A percentile compares a stretch with the other conserved stretches of the same genome.
Conservation (phyloP, 805 yeast genomes). For the Saccharomycopsis fibuligera region DNA sequence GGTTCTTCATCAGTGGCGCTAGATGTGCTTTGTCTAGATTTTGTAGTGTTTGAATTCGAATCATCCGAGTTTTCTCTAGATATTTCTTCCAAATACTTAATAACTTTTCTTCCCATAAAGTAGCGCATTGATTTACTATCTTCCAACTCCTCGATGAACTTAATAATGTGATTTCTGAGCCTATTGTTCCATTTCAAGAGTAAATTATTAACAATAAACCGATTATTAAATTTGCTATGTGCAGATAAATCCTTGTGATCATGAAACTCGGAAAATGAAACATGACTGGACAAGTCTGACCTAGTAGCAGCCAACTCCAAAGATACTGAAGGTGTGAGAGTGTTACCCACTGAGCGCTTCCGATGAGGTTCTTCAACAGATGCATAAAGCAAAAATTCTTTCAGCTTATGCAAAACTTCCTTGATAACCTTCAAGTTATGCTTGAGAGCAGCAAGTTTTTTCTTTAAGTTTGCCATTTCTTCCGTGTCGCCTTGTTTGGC, state of each 20-base stretch:
- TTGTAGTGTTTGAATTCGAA: background rate
- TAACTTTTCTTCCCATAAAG: slow-evolving; percentile 44
- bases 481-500: slow-evolving; percentile 13
- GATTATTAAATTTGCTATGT: slow-evolving; percentile 40
- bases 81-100: slow-evolving; percentile 40
- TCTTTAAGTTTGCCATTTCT: slow-evolving; percentile 16
- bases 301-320: background rate
- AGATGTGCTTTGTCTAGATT: too few species aligned
- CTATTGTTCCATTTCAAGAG: slow-evolving; percentile 49
- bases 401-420: slow-evolving; percentile 28
- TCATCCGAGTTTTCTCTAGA: background rate
- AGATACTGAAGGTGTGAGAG: too few species aligned
- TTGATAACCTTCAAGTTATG: slow-evolving; percentile 29
- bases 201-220: slow-evolving; percentile 51
- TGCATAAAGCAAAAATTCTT: slow-evolving; percentile 17
- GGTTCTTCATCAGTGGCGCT: background rate
- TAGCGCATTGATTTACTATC: slow-evolving; percentile 39
- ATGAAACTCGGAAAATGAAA: slow-evolving; percentile 16
- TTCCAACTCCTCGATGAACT: slow-evolving; percentile 38
- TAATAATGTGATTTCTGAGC: slow-evolving; percentile 42
- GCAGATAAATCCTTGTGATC: background rate
- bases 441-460: slow-evolving; percentile 28
- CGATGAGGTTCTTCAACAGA: slow-evolving; percentile 15
- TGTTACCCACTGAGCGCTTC: background rate
- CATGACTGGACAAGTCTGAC: slow-evolving; percentile 16